Evolutionary conservation across 805 yeast genomes (phyloP), one percentile per base, ranked within the genome.

Genomic region (Zygoascus tannicola): DNA sequence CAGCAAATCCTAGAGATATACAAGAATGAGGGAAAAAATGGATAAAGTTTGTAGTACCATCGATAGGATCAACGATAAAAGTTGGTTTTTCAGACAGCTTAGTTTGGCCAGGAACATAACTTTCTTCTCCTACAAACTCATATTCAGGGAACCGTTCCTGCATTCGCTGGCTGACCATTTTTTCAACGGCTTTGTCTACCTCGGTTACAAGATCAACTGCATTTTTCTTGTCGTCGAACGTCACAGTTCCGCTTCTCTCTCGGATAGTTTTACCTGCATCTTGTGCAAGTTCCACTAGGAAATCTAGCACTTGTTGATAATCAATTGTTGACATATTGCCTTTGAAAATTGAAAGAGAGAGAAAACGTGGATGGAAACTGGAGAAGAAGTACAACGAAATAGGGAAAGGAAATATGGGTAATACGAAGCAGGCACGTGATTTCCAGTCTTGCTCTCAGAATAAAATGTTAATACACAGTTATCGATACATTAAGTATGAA

Each of bases 31-130:
- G 84, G 61, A 74, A 78, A 38, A 67, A 69, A 56, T 78, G 84
- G 41, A 78, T 70, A 57, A 78, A 78, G 58, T 78, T 74, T 4
- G 81, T 76, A 1, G 84, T 78, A 10, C 83, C 83, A 51, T 77
- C 81, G 55, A 76, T 73, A 35, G 81, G 81, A 54, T 78, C 83
- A 16, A 78, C 79, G 44, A 78, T 70, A 54, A 78, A 78, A 1
- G 82, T 77, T 18, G 83, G 83, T 3, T 63, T 73, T 34, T 68
- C 67, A 1, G 72, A 62, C 14, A 78, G 61, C 38, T 55, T 56
- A 2, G 78, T 66, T 23, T 58, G 62, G 1, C 79, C 81, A 3
- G 69, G 69, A 10, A 70, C 62, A 48, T 66, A 77, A 19, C 76
- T 66, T 56, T 78, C 84, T 55, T 78, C 84, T 22, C 83, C 84